phyloP scores from a whole-genome alignment of 441 rosid genomes.

The Jatropha podagrica region DNA sequence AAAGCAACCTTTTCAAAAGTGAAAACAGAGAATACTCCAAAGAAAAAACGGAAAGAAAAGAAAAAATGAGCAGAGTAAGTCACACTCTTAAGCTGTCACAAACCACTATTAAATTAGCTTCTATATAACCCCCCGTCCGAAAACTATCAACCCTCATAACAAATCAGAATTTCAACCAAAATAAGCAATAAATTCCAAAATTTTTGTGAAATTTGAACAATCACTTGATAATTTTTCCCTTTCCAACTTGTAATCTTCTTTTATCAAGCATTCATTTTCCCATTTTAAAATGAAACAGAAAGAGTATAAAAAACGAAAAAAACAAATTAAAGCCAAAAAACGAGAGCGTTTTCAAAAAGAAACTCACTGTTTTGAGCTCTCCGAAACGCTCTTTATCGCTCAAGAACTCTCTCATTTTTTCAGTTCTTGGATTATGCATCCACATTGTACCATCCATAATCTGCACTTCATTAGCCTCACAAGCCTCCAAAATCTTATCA shows the following conservation, averaged over 20 bases:
- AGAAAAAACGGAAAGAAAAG: too few species aligned
- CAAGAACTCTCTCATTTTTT: slow-evolving; percentile 48
- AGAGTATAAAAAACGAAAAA: neutral
- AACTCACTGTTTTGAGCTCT: slow-evolving; percentile 46
- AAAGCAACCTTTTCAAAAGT: neutral
- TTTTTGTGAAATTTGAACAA: neutral
- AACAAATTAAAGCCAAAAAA: neutral
- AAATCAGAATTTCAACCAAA: neutral
- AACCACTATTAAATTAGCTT: neutral
- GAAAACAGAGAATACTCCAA: neutral
- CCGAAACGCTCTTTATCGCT: slow-evolving; percentile 55
- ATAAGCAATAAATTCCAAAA: neutral
- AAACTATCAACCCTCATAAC: neutral
- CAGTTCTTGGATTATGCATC: slow-evolving; percentile 73
- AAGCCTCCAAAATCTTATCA: slow-evolving; percentile 54
- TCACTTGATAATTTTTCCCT: neutral
- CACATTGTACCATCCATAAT: slow-evolving; percentile 88
- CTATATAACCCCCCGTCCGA: neutral
- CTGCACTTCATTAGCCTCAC: slow-evolving; percentile 66
- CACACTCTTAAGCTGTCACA: neutral
- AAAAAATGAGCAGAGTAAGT: neutral
- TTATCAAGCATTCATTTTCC: neutral
- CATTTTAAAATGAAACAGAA: neutral
- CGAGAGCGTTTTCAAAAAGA: neutral
- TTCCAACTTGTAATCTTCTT: neutral